A percentile compares a stretch with the other conserved stretches of the same genome.
Evolutionary conservation across 345 rosid species (phyloP).

Genomic region (Psidium friedrichsthalianum): DNA sequence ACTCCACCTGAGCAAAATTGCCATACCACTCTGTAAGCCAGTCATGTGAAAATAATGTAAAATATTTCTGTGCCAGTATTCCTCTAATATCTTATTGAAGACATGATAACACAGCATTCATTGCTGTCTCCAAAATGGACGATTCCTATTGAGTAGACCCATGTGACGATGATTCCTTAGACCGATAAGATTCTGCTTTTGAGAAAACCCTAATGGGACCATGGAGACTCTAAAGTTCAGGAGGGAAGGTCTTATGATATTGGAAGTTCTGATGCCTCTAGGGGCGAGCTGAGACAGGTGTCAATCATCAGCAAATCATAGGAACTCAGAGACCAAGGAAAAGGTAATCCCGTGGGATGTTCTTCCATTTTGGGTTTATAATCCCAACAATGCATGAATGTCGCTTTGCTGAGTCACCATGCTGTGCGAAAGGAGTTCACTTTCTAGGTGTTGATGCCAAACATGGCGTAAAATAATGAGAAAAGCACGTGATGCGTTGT

Average conservation of each 20-base stretch:
- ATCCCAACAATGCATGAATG: not conserved
- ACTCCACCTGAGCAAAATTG: no score
- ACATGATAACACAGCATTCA: not conserved
- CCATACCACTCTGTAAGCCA: no score
- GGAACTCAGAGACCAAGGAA: not conserved
- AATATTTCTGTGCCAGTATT: not conserved
- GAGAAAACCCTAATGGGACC: not conserved
- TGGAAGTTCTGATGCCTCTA: not conserved
- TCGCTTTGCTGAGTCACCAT: not conserved
- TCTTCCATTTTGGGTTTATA: not conserved
- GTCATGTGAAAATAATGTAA: no score
- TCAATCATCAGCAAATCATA: slow-evolving; percentile 1
- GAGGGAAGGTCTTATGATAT: not conserved
- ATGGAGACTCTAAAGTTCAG: not conserved
- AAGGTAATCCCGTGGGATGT: not conserved
- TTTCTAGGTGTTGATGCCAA: not conserved
- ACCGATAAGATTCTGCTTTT: not conserved
- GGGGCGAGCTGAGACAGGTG: not conserved
- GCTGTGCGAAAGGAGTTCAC: not conserved
- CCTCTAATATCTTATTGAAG: not conserved
- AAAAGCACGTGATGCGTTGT: not conserved
- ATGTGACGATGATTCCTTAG: not conserved
- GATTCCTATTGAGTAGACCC: not conserved
- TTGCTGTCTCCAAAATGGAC: not conserved
- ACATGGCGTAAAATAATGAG: not conserved